These are phyloP conservation scores for Cavenderia fasciculata DNA, from an alignment of 78 protist species.

Conservation along the genomic window DNA sequence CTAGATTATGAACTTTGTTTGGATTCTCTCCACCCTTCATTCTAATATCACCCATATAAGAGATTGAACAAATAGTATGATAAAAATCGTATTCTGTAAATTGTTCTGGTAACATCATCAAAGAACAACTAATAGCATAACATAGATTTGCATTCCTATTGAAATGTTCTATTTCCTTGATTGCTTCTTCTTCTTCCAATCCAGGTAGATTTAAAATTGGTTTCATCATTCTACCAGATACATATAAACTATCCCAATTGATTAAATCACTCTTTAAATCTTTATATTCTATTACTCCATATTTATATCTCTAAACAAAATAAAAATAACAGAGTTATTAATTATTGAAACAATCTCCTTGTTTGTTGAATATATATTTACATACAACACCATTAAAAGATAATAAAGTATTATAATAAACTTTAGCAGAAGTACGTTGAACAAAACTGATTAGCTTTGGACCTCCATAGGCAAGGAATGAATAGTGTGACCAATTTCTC, in stretches of 20 bases:
- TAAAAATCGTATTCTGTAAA: conserved; percentile 36
- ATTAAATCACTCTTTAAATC: conserved; percentile 38
- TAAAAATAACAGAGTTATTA: not conserved
- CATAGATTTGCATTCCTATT: not conserved
- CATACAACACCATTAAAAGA: conserved; percentile 48
- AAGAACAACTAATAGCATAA: conserved; percentile 1
- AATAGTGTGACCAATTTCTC: conserved; percentile 9
- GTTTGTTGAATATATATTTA: not conserved
- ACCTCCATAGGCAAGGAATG: conserved; percentile 30
- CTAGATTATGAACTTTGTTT: conserved; percentile 35
- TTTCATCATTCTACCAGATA: conserved; percentile 66
- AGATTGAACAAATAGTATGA: conserved; percentile 27
- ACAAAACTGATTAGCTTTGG: not conserved
- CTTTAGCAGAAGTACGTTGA: conserved; percentile 22
- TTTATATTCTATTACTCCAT: conserved; percentile 60
- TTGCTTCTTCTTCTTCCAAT: not conserved
- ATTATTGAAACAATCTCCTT: not conserved
- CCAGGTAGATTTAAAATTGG: conserved; percentile 24
- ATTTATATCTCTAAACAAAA: conserved; percentile 33
- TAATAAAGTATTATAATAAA: conserved; percentile 54
- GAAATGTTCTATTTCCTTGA: not conserved
- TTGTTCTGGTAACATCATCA: conserved; percentile 6
- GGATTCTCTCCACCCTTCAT: conserved; percentile 70
- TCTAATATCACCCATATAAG: conserved; percentile 65
- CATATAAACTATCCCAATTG: conserved; percentile 54